Conservation (phyloP, 495 filamentous ascomycete species). For the Hypoxylon trugodes region DNA sequence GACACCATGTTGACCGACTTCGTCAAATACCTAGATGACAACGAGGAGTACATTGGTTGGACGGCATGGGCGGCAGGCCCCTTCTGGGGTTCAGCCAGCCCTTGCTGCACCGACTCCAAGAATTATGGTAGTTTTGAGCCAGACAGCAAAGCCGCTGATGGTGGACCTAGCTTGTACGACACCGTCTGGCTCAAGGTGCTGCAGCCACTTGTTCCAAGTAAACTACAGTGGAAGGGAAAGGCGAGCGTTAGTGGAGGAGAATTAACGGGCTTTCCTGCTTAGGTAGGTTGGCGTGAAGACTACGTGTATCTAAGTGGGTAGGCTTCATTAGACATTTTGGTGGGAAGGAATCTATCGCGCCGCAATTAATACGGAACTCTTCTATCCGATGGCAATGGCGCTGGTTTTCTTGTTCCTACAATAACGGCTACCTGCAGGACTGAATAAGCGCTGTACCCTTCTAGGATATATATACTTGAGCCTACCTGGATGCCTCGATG, state of each 20-base stretch:
- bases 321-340: too few species aligned
- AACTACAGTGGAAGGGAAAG: slow-evolving; percentile 51
- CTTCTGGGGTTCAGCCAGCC: slow-evolving; percentile 56
- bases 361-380: neutral
- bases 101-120: slow-evolving; percentile 57
- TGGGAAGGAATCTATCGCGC: too few species aligned
- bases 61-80: slow-evolving; percentile 63
- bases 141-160: slow-evolving; percentile 53
- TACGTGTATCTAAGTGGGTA: neutral
- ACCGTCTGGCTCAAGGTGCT: slow-evolving; percentile 56
- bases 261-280: slow-evolving; percentile 29
- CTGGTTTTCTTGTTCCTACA: too few species aligned
- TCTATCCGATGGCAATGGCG: neutral
- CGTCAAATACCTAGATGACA: slow-evolving; percentile 58
- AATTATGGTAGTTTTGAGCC: slow-evolving; percentile 58
- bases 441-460: too few species aligned
- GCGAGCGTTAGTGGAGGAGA: slow-evolving; percentile 48
- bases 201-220: slow-evolving; percentile 52
- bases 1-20: slow-evolving; percentile 53
- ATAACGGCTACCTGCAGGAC: too few species aligned
- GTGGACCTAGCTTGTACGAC: slow-evolving; percentile 54
- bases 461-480: neutral
- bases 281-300: neutral
- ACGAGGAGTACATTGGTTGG: slow-evolving; percentile 63
- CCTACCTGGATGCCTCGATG: neutral